phyloP scores from a whole-genome alignment of 306 rosid species.

The Trifolium dubium region DNA sequence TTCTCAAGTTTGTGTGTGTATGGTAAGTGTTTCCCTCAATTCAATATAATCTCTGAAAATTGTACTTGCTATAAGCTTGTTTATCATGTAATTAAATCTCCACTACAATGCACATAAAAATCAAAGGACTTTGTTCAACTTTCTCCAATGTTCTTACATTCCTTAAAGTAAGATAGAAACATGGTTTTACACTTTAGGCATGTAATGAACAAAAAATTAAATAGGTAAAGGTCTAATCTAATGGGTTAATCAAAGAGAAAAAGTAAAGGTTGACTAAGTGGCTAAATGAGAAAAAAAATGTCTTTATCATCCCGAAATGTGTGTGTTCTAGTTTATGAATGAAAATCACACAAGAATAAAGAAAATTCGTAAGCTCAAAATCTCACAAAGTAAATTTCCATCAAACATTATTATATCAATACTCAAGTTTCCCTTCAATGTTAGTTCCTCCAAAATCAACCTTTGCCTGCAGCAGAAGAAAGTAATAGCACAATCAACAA shows the following conservation, averaged over 20 bases:
- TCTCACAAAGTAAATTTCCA: neutral
- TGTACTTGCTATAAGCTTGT: neutral
- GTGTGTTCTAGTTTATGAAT: neutral
- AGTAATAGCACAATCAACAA: too few species aligned
- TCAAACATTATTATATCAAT: too few species aligned
- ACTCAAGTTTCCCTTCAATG: too few species aligned
- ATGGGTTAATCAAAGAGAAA: neutral
- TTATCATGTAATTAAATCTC: neutral
- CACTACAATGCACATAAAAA: neutral
- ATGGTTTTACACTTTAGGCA: neutral
- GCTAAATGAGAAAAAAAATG: neutral
- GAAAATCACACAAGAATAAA: neutral
- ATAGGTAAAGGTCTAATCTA: neutral
- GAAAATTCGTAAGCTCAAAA: neutral
- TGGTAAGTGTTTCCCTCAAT: conserved; percentile 1
- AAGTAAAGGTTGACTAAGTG: neutral
- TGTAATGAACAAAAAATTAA: neutral
- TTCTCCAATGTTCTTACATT: neutral
- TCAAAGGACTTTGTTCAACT: neutral
- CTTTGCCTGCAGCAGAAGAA: too few species aligned
- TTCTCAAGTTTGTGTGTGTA: neutral
- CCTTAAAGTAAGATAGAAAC: neutral
- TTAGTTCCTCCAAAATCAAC: too few species aligned
- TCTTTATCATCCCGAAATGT: neutral
- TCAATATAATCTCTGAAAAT: neutral